Conservation (phyloP, 2,329 filamentous ascomycete species). For the Fonsecaea monophora region DNA sequence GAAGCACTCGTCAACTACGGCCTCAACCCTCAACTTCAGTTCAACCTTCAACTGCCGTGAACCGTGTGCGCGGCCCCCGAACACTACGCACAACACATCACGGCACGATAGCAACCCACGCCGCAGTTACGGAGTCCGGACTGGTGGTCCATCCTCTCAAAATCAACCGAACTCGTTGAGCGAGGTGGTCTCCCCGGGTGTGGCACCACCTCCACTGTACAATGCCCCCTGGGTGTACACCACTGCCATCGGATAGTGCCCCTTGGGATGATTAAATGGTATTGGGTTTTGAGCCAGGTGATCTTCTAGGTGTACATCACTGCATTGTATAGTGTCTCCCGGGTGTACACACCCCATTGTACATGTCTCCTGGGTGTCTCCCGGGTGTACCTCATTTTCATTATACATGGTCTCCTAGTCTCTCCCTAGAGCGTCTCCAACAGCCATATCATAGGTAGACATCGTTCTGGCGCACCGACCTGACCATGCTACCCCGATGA, state of each 20-base stretch:
- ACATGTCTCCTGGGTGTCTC: no score
- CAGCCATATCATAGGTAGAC: conserved; percentile 68
- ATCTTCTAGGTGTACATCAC: no score
- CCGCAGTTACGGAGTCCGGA: conserved; percentile 17
- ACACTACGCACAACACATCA: conserved; percentile 21
- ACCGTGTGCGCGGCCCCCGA: conserved; percentile 24
- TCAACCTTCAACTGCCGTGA: conserved; percentile 12
- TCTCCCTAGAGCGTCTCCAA: conserved; percentile 65
- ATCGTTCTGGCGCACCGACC: conserved; percentile 71
- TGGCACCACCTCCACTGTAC: no score
- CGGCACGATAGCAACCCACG: conserved; percentile 15
- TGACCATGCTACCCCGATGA: conserved; percentile 69
- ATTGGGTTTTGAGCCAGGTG: neutral
- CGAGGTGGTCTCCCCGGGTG: no score
- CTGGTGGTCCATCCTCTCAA: conserved; percentile 18
- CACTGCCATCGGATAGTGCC: no score
- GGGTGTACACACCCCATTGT: no score
- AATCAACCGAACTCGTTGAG: conserved; percentile 22
- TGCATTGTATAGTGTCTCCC: no score
- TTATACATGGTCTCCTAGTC: no score
- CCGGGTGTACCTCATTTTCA: no score
- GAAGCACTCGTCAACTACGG: conserved; percentile 13
- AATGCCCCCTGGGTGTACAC: no score
- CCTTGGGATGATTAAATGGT: no score
- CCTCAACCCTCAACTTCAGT: neutral